A percentile compares a stretch with the other conserved stretches of the same genome.
Conservation (phyloP, 306 rosid genomes). For the Purshia tridentata region DNA sequence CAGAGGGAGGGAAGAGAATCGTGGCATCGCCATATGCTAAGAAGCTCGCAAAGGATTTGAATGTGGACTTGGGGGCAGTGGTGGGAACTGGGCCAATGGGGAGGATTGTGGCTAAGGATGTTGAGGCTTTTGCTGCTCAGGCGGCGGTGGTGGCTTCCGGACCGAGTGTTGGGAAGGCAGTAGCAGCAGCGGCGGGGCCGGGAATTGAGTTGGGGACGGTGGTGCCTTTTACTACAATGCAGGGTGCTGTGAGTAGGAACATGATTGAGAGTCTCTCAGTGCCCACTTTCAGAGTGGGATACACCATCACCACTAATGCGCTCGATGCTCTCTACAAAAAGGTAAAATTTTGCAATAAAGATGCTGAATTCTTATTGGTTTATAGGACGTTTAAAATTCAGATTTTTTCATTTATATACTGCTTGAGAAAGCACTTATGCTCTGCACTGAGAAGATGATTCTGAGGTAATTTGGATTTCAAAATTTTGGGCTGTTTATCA, state of each 20-base stretch:
- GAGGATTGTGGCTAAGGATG: slow-evolving; percentile 92
- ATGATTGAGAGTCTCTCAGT: slow-evolving; percentile 83
- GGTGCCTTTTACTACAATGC: slow-evolving; percentile 98
- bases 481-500: background rate
- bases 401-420: background rate
- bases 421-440: background rate
- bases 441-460: background rate
- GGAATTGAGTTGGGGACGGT: slow-evolving; percentile 70
- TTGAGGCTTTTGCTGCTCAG: slow-evolving; percentile 59
- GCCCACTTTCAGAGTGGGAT: slow-evolving; percentile 93
- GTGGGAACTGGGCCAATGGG: slow-evolving; percentile 85
- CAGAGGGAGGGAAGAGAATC: slow-evolving; percentile 85
- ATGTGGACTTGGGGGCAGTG: slow-evolving; percentile 63
- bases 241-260: slow-evolving; percentile 88
- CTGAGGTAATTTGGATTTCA: background rate
- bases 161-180: background rate
- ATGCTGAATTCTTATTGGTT: background rate
- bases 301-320: slow-evolving; percentile 75
- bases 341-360: slow-evolving; percentile 39
- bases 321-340: slow-evolving; percentile 91
- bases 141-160: slow-evolving; percentile 12
- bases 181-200: slow-evolving; percentile 3
- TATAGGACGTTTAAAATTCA: background rate
- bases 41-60: slow-evolving; percentile 86
- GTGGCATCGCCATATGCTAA: slow-evolving; percentile 96